Evolutionary conservation across 345 rosid species (phyloP).

Genomic region (Salix purpurea): DNA sequence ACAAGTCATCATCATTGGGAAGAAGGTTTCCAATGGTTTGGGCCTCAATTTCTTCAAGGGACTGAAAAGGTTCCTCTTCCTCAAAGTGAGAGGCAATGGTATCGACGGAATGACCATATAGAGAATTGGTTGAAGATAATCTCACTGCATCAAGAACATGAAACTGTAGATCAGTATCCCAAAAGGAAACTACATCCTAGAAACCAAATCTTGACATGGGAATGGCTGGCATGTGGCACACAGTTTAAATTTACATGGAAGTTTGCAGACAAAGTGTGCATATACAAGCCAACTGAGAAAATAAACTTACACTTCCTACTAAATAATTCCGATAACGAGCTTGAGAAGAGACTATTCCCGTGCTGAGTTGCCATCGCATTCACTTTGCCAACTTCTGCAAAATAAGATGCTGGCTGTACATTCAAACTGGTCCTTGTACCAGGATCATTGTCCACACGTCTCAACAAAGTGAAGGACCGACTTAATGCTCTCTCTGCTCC

Average conservation of each 20-base stretch:
- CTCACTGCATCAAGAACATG: constrained; percentile 47
- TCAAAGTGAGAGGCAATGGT: constrained; percentile 43
- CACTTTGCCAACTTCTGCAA: constrained; percentile 31
- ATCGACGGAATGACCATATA: constrained; percentile 39
- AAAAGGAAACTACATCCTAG: neutral
- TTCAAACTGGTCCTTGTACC: constrained; percentile 42
- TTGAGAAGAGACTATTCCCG: constrained; percentile 89
- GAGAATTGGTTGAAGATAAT: constrained; percentile 44
- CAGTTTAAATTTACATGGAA: neutral
- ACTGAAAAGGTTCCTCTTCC: constrained; percentile 69
- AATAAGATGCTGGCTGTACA: constrained; percentile 29
- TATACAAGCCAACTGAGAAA: neutral
- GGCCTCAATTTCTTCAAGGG: constrained; percentile 81
- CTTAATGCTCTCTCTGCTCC: constrained; percentile 31
- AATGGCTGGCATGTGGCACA: neutral
- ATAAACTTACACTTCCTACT: constrained; percentile 57
- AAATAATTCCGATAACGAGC: constrained; percentile 80
- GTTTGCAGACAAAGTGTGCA: neutral
- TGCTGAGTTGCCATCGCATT: constrained; percentile 42
- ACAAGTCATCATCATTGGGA: constrained; percentile 88
- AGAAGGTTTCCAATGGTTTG: constrained; percentile 87
- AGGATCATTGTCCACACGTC: constrained; percentile 33
- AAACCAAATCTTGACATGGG: constrained; percentile 1
- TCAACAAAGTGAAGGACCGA: constrained; percentile 34
- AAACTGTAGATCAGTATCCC: constrained; percentile 3